phyloP scores from a whole-genome alignment of 176 grass and related monocot genomes.

The Cymbopogon citratus region DNA sequence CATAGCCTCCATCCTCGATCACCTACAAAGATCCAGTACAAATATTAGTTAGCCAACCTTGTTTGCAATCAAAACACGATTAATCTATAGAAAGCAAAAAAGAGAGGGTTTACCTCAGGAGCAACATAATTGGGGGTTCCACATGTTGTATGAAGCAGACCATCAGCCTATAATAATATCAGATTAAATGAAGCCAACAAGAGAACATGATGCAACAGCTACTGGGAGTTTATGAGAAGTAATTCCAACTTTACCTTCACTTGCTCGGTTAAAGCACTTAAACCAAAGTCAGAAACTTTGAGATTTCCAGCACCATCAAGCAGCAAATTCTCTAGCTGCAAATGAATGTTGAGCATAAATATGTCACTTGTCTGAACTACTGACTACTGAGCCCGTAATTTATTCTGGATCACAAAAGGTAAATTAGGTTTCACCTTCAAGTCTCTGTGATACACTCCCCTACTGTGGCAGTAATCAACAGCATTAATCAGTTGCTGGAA shows the following conservation, averaged over 20 bases:
- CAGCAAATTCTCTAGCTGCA: slow-evolving; percentile 95
- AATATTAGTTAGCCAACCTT: slow-evolving; percentile 9
- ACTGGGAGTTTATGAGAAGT: slow-evolving; percentile 10
- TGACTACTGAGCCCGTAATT: slow-evolving; percentile 2
- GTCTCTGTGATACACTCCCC: slow-evolving; percentile 96
- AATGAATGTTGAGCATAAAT: slow-evolving; percentile 24
- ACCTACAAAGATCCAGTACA: slow-evolving; percentile 47
- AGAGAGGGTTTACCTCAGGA: slow-evolving; percentile 59
- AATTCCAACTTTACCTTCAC: slow-evolving; percentile 54
- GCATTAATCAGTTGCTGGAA: slow-evolving; percentile 95
- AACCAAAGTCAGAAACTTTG: slow-evolving; percentile 96
- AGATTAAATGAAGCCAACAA: slow-evolving; percentile 8
- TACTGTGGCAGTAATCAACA: slow-evolving; percentile 96
- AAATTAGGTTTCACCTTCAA: slow-evolving; percentile 61
- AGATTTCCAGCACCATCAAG: slow-evolving; percentile 83
- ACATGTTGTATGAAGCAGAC: slow-evolving; percentile 96
- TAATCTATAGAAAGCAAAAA: not conserved
- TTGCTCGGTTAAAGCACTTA: slow-evolving; percentile 96
- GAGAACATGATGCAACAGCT: not conserved
- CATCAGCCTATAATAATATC: slow-evolving; percentile 57
- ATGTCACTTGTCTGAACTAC: slow-evolving; percentile 15
- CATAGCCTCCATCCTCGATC: slow-evolving; percentile 95
- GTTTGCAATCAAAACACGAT: not conserved
- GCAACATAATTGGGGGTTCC: slow-evolving; percentile 99
- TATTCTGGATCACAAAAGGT: not conserved